Evolutionary conservation across 2,329 filamentous ascomycete genomes (phyloP).

Genomic region (Nothophaeocryptopus gaeumannii): DNA sequence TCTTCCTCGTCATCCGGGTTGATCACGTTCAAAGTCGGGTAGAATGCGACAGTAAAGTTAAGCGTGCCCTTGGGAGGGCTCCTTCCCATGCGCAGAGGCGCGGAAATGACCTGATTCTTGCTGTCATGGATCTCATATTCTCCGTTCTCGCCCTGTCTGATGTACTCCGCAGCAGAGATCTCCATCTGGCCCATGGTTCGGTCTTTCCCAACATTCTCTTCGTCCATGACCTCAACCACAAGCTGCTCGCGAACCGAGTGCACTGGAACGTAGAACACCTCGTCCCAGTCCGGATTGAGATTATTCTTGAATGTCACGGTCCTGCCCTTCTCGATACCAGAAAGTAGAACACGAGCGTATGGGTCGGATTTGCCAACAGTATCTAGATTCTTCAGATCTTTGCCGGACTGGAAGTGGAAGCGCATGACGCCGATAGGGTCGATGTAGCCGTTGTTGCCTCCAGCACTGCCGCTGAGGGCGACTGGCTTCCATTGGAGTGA

Average conservation of each 20-base stretch:
- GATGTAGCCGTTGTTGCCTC: constrained; percentile 78
- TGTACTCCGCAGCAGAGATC: constrained; percentile 72
- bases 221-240: constrained; percentile 91
- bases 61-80: constrained; percentile 74
- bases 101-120: constrained; percentile 62
- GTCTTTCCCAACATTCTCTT: constrained; percentile 88
- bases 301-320: constrained; percentile 97
- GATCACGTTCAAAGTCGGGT: constrained; percentile 78
- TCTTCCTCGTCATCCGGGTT: constrained; percentile 84
- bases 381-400: constrained; percentile 84
- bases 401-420: constrained; percentile 82
- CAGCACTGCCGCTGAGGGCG: constrained; percentile 68
- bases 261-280: constrained; percentile 89
- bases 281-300: constrained; percentile 91
- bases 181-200: constrained; percentile 81
- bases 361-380: constrained; percentile 96
- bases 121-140: constrained; percentile 77
- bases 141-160: constrained; percentile 72
- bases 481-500: constrained; percentile 94
- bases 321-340: constrained; percentile 83
- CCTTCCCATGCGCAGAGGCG: constrained; percentile 70
- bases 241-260: constrained; percentile 82
- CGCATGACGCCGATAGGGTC: constrained; percentile 94
- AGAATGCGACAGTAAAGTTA: constrained; percentile 83
- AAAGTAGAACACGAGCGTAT: constrained; percentile 83